A percentile compares a stretch with the other conserved stretches of the same genome.
These are phyloP conservation scores for Phaeosphaeriaceae sp. DNA, from an alignment of 2,329 filamentous ascomycete genomes.

Conservation along the genomic window DNA sequence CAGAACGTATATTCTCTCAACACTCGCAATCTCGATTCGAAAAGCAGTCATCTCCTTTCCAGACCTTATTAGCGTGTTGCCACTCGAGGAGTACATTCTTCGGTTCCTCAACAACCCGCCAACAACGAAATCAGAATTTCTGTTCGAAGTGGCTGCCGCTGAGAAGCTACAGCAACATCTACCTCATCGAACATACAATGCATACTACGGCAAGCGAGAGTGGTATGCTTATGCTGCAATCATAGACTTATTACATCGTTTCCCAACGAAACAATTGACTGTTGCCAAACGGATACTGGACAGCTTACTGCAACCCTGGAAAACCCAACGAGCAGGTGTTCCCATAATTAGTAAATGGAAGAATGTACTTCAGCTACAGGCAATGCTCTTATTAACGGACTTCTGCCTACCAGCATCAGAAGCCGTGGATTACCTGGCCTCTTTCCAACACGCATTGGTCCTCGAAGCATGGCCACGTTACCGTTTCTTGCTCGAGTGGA, in stretches of 20 bases:
- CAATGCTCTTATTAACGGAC: conserved; percentile 53
- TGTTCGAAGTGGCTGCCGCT: conserved; percentile 52
- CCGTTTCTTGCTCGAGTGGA: conserved; percentile 57
- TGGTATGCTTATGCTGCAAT: conserved; percentile 53
- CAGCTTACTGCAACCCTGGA: conserved; percentile 52
- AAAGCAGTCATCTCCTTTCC: conserved; percentile 38
- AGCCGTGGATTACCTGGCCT: conserved; percentile 42
- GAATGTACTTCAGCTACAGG: conserved; percentile 55
- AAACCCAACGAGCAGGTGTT: conserved; percentile 50
- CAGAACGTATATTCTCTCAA: conserved; percentile 44
- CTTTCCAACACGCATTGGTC: conserved; percentile 50
- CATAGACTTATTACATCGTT: conserved; percentile 53
- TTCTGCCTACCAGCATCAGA: conserved; percentile 38
- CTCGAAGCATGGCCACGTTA: conserved; percentile 57
- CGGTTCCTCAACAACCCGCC: conserved; percentile 51
- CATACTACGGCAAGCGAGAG: conserved; percentile 54
- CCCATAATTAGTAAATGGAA: conserved; percentile 57
- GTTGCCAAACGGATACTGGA: conserved; percentile 40
- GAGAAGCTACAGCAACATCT: conserved; percentile 38
- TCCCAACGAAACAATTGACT: conserved; percentile 35
- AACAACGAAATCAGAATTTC: conserved; percentile 51
- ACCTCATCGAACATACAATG: conserved; percentile 45
- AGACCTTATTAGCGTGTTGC: conserved; percentile 37
- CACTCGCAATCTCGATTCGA: conserved; percentile 38
- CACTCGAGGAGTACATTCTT: conserved; percentile 49